Base-by-base conservation (phyloP, 768 basidiomycete genomes). In the Lanmaoa pseudosensibilis region DNA sequence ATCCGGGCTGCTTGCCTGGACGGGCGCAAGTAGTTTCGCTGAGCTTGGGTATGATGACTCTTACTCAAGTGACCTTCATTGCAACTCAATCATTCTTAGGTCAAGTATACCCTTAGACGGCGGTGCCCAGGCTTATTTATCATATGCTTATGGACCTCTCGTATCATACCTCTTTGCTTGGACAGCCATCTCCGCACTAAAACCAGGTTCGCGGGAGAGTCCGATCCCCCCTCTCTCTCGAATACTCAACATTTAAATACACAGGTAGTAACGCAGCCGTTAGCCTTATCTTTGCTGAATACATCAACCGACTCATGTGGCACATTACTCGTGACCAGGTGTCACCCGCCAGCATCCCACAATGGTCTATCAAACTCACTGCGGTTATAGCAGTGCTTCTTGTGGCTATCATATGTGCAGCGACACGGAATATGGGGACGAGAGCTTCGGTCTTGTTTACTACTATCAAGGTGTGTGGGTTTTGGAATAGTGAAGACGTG, bases 101-200 rank as follows among this genome's bases (percentile, higher is more conserved):
- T 73, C 70, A 19, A 73, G 72, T 43, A 72, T 72, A 62, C 70
- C 70, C 19, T 59, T 72, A 33, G 78, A 80, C 57, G 82, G 82
- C 6, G 82, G 82, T 19, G 78, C 82, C 39, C 86, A 88, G 59
- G 86, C 94, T 16, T 97, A 97, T 70, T 83, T 97, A 23, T 84
- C 86, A 23, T 95, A 95, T 67, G 84, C 94, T 38, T 97, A 92
- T 67, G 92, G 90, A 2, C 91, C 92, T 25, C 78, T 92, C 18
- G 76, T 88, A 38, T 92, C 94, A 9, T 99, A 93, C 70, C 80
- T 97, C 11, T 99, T 92, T 74, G 87, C 94, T 16, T 99, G 94
- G 93, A 94, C 93, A 15, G 88, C 92, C 5, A 95, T 95, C 52
- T 87, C 90, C 39, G 89, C 90, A 16, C 74, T 96, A 18, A 94